Percentiles rank a stretch among this genome's conserved stretches.
Evolutionary conservation across 139 green algal genomes (phyloP).

Genomic region (Chlorella sp.): DNA sequence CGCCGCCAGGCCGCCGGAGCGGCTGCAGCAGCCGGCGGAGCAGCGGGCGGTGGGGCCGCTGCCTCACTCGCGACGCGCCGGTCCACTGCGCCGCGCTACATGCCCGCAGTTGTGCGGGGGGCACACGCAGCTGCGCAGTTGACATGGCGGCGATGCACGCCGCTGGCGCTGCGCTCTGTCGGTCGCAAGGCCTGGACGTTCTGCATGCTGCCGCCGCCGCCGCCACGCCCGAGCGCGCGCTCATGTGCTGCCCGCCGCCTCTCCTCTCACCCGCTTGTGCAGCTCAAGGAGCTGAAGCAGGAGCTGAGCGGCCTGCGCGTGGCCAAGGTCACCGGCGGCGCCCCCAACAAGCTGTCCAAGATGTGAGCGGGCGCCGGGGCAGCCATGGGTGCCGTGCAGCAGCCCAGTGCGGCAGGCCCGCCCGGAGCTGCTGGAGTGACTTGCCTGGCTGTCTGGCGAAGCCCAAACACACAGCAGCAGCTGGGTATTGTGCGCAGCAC

Average conservation of each 20-base stretch:
- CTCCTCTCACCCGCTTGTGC: slow-evolving; percentile 18
- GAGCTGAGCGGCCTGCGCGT: slow-evolving; percentile 96
- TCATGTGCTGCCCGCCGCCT: background rate
- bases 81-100: too few species aligned
- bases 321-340: slow-evolving; percentile 99
- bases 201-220: background rate
- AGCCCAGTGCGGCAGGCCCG: background rate
- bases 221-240: background rate
- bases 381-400: too few species aligned
- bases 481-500: background rate
- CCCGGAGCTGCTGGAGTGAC: too few species aligned
- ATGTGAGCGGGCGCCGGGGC: slow-evolving; percentile 69
- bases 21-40: background rate
- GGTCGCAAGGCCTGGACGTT: background rate
- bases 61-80: background rate
- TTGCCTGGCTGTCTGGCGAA: too few species aligned
- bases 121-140: too few species aligned
- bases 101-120: too few species aligned
- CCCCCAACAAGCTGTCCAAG: slow-evolving; percentile 99
- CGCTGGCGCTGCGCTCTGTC: background rate
- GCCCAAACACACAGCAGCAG: too few species aligned
- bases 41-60: background rate
- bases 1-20: background rate
- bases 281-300: slow-evolving; percentile 97
- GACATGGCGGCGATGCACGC: too few species aligned